phyloP scores from a whole-genome alignment of 176 grass and related monocot genomes.

The maize (Zea mays) region Zm-B73-REFERENCE-NAM-5.0 NC_050098.1:46127001-46127500 shows the following conservation, averaged over 20 bases:
- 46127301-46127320: too few species aligned
- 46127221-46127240: background rate
- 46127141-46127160: background rate
- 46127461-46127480: background rate
- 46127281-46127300: too few species aligned
- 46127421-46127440: background rate
- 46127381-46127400: too few species aligned
- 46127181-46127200: background rate
- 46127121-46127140: too few species aligned
- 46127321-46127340: background rate
- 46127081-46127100: background rate
- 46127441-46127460: too few species aligned
- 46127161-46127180: background rate
- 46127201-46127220: background rate
- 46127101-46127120: background rate
- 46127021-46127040: background rate
- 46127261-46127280: too few species aligned
- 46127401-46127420: too few species aligned
- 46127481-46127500: background rate
- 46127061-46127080: background rate
- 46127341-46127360: too few species aligned
- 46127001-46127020: constrained; percentile 19
- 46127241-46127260: too few species aligned
- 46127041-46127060: background rate
- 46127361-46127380: too few species aligned